These are phyloP conservation scores for Xylaria sp. DNA, from an alignment of 2,329 filamentous ascomycete species.

Conservation along the genomic window DNA sequence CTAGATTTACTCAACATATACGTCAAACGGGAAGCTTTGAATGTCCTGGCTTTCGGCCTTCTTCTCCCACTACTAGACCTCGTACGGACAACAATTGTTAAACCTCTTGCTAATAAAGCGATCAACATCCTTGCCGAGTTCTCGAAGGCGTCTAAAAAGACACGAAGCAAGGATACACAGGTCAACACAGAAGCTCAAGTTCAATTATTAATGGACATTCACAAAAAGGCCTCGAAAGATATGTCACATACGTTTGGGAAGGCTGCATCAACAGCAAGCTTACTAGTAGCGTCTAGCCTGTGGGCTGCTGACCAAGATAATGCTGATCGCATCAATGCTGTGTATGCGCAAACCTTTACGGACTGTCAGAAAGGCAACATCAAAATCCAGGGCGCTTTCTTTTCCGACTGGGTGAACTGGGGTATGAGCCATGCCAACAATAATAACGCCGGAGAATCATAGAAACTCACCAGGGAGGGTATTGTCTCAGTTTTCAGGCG, in stretches of 20 bases:
- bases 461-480: background rate
- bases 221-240: slow-evolving; percentile 72
- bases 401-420: slow-evolving; percentile 81
- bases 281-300: slow-evolving; percentile 73
- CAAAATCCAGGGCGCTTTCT: slow-evolving; percentile 72
- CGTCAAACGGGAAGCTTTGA: slow-evolving; percentile 79
- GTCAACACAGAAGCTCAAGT: slow-evolving; percentile 59
- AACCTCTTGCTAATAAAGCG: slow-evolving; percentile 78
- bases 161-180: slow-evolving; percentile 54
- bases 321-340: slow-evolving; percentile 65
- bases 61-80: slow-evolving; percentile 81
- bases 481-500: background rate
- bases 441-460: slow-evolving; percentile 22
- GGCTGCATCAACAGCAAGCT: slow-evolving; percentile 77
- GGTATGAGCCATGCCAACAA: slow-evolving; percentile 61
- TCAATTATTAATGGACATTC: slow-evolving; percentile 71
- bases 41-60: slow-evolving; percentile 72
- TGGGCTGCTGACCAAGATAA: slow-evolving; percentile 63
- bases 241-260: slow-evolving; percentile 75
- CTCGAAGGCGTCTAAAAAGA: slow-evolving; percentile 73
- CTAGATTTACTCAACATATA: slow-evolving; percentile 89
- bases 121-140: slow-evolving; percentile 77
- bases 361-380: slow-evolving; percentile 68
- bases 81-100: slow-evolving; percentile 78
- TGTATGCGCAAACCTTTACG: slow-evolving; percentile 72